Evolutionary conservation across 306 rosid species (phyloP), one percentile per base, ranked within the genome.

Genomic region (Astragalus membranaceus): DNA sequence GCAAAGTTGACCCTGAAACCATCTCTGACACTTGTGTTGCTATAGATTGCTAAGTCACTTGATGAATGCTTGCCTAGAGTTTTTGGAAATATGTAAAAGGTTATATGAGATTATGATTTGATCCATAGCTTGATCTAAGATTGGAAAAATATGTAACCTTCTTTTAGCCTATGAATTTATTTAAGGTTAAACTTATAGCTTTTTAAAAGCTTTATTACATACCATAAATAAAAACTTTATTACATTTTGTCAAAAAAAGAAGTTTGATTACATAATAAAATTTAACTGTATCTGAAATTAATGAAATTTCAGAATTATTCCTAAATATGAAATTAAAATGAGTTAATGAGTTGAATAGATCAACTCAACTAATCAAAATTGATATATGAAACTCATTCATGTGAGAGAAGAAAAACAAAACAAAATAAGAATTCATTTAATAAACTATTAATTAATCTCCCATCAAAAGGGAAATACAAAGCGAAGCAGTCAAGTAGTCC

Each of bases 31-130:
- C 81, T 69, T 94, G 97, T 79, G 62, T 80, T 67, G 75, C 99
- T 59, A 91, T 94, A 70, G 99, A 94, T 76, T 94, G 99, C 78
- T 90, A 54, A 87, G 85, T 20, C 83, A 57, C 67, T 23, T 39
- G 42, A 35, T 46, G 61, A 68, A 61, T 69, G 61, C 69, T 60
- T 58, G 23, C 63, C 53, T 5, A 62, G 39, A 35, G 44, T 8
- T 76, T 73, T 54, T 54, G 51, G 26, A 73, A 60, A 33, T 43
- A 30, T 59, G 46, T 64, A 14, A 20, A 61, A 70, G 6, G 36
- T 44, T 77, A 26, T 13, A 69, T 43, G 67, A 50, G 61, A 8
- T 57, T 8, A 35, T 69, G 29, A 50, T 75, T 73, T 67, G 73
- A 73, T 29, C 49, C 20, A 42, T 69, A 37, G 64, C 8, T 58